phyloP scores from a whole-genome alignment of 768 basidiomycete species.

The Trametes punicea region DNA sequence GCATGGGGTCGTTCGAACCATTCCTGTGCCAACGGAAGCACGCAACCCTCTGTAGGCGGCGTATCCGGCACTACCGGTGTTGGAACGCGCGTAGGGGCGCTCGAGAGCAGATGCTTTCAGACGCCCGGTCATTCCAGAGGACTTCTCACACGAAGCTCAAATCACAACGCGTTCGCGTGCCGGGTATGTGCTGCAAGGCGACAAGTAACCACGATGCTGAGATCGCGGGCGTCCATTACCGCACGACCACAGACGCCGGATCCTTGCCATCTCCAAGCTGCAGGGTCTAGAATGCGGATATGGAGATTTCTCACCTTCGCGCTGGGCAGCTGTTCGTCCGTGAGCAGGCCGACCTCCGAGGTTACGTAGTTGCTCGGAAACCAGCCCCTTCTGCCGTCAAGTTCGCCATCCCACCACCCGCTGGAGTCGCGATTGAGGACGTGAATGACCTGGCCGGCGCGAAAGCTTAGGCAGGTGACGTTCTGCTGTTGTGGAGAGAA shows the following conservation, averaged over 20 bases:
- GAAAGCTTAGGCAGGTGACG: slow-evolving; percentile 83
- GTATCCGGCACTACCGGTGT: too few relatives aligned
- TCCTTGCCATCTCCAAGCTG: not conserved
- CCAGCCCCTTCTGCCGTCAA: slow-evolving; percentile 89
- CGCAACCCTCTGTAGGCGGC: too few relatives aligned
- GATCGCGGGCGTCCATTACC: not conserved
- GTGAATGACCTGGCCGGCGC: slow-evolving; percentile 86
- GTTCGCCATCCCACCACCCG: slow-evolving; percentile 99
- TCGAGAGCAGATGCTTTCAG: too few relatives aligned
- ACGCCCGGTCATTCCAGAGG: too few relatives aligned
- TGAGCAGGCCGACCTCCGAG: slow-evolving; percentile 54
- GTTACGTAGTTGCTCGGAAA: slow-evolving; percentile 97
- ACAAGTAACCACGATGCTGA: not conserved
- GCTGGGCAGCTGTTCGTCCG: slow-evolving; percentile 52
- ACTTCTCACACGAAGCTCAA: too few relatives aligned
- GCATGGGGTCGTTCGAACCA: too few relatives aligned
- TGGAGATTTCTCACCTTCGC: slow-evolving; percentile 35
- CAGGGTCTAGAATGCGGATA: not conserved
- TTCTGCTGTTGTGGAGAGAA: slow-evolving; percentile 69
- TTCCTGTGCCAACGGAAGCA: too few relatives aligned
- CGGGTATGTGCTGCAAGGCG: not conserved
- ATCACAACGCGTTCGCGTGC: too few relatives aligned
- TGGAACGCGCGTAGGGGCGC: too few relatives aligned
- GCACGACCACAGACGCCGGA: not conserved
- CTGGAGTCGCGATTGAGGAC: slow-evolving; percentile 84